phyloP scores from a whole-genome alignment of 805 yeast genomes.

The Hanseniaspora mollemarum region DNA sequence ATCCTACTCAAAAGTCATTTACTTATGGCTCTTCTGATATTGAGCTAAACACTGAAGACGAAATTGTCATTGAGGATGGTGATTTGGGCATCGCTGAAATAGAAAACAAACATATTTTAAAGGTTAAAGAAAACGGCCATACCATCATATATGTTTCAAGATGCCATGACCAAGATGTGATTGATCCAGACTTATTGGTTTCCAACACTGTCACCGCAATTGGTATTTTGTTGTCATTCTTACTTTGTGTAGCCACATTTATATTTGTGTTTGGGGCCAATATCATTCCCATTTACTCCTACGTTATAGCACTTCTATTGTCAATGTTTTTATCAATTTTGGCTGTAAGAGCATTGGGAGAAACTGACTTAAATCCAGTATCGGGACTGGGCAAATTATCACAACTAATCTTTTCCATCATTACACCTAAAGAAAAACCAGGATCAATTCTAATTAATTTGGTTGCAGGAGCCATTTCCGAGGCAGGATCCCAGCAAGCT shows the following conservation, averaged over 20 bases:
- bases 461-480: constrained; percentile 94
- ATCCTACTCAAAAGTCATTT: not conserved
- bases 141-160: constrained; percentile 26
- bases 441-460: constrained; percentile 74
- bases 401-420: constrained; percentile 72
- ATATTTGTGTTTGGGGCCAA: constrained; percentile 52
- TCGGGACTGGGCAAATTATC: constrained; percentile 93
- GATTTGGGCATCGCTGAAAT: not conserved
- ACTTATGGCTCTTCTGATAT: not conserved
- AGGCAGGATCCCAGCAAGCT: constrained; percentile 98
- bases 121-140: constrained; percentile 12
- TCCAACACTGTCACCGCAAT: constrained; percentile 36
- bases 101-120: constrained; percentile 20
- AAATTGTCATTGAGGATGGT: not conserved
- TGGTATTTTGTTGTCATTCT: constrained; percentile 57
- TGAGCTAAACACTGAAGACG: not conserved
- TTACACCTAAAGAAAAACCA: constrained; percentile 63
- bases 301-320: constrained; percentile 53
- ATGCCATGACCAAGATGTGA: constrained; percentile 31
- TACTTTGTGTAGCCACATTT: constrained; percentile 56
- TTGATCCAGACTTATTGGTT: constrained; percentile 39
- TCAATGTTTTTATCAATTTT: constrained; percentile 72
- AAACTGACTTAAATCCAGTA: constrained; percentile 92
- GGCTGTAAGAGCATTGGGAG: constrained; percentile 91
- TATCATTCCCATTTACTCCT: constrained; percentile 59